Evolutionary conservation across 805 yeast genomes (phyloP).

Genomic region (Ascoidea rubescens): DNA sequence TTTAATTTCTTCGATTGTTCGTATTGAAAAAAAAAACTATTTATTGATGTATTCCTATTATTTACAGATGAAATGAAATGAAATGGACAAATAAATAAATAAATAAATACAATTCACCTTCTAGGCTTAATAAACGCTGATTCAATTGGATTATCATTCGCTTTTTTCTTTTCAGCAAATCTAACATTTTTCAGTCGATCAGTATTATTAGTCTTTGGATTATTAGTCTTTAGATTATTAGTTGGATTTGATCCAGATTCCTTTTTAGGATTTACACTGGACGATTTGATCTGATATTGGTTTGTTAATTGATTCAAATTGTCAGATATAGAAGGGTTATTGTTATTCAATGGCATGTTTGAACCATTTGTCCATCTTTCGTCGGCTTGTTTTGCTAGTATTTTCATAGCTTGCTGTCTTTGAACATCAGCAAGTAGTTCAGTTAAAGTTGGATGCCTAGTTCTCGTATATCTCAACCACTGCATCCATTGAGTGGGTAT

Average conservation of each 20-base stretch:
- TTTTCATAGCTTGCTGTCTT: conserved; percentile 38
- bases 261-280: not conserved
- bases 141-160: conserved; percentile 20
- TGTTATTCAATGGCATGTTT: conserved; percentile 6
- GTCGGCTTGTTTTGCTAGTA: conserved; percentile 15
- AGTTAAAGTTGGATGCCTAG: conserved; percentile 41
- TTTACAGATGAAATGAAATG: not conserved
- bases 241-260: conserved; percentile 1
- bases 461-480: conserved; percentile 61
- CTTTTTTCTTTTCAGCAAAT: not conserved
- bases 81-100: not conserved
- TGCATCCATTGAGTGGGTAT: conserved; percentile 63
- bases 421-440: conserved; percentile 47
- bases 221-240: conserved; percentile 15
- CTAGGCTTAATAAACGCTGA: conserved; percentile 26
- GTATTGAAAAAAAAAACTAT: no score
- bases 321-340: not conserved
- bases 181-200: conserved; percentile 12
- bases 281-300: not conserved
- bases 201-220: conserved; percentile 18
- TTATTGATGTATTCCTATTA: no score
- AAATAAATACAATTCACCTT: conserved; percentile 5
- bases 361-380: conserved; percentile 15
- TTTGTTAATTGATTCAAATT: no score
- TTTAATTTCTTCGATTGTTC: not conserved